Conservation (phyloP, 345 rosid genomes). For the Populus deltoides region DNA sequence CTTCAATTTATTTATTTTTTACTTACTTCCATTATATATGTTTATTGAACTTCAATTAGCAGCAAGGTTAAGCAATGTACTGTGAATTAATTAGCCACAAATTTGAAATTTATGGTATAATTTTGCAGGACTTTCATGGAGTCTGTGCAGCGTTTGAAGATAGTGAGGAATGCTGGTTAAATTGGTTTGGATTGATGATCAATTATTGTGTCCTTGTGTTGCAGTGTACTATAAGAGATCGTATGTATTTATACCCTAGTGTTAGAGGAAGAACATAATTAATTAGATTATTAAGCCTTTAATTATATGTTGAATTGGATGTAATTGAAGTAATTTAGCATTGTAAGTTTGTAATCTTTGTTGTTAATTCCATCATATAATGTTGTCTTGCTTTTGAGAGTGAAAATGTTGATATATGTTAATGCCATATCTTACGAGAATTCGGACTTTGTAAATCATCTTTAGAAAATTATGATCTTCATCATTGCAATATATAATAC, state of each 20-base stretch:
- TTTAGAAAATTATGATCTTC: too few relatives aligned
- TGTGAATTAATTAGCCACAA: background rate
- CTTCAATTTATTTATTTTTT: too few relatives aligned
- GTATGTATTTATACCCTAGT: too few relatives aligned
- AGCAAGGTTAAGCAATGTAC: background rate
- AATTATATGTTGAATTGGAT: background rate
- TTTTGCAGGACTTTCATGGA: conserved; percentile 43
- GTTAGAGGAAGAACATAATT: background rate
- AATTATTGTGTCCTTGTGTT: background rate
- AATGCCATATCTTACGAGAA: background rate
- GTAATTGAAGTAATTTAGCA: too few relatives aligned
- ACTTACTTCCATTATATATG: background rate
- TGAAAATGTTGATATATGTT: background rate
- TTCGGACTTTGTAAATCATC: too few relatives aligned
- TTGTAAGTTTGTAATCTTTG: background rate
- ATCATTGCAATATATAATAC: too few relatives aligned
- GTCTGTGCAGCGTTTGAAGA: conserved; percentile 47
- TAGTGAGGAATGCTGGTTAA: conserved; percentile 25
- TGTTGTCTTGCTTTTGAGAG: background rate
- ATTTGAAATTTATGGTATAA: background rate
- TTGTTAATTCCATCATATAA: background rate
- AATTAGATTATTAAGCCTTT: background rate
- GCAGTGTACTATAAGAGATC: background rate
- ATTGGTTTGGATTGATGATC: background rate
- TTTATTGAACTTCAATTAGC: background rate